Evolutionary conservation across 2,329 filamentous ascomycete species (phyloP).

Genomic region (Alternaria ethzedia): DNA sequence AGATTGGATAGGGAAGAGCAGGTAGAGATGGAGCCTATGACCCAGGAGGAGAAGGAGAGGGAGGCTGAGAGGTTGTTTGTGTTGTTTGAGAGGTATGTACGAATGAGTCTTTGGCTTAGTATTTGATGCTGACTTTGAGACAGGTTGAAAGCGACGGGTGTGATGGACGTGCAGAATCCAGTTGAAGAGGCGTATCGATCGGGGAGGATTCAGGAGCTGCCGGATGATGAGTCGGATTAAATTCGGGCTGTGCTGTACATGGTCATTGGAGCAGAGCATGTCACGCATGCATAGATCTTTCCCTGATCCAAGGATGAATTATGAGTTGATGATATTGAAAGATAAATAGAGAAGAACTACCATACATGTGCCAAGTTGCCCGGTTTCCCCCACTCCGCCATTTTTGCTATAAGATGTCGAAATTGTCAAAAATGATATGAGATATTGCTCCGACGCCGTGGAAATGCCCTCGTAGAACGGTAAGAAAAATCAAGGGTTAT

Average conservation of each 20-base stretch:
- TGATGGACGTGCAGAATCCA: conserved; percentile 80
- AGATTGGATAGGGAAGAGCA: conserved; percentile 71
- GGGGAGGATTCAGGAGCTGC: conserved; percentile 73
- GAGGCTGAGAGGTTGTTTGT: conserved; percentile 92
- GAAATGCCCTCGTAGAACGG: background rate
- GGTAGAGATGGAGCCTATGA: conserved; percentile 74
- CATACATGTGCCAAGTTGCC: background rate
- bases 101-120: too few species aligned
- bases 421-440: fast-evolving
- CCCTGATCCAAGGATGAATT: too few species aligned
- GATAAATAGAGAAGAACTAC: background rate
- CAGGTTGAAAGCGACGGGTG: conserved; percentile 71
- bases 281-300: too few species aligned
- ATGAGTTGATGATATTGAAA: background rate
- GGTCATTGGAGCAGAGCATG: too few species aligned
- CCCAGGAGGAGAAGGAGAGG: conserved; percentile 85
- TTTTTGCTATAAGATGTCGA: background rate
- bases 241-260: background rate
- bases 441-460: background rate
- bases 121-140: too few species aligned
- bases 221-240: conserved; percentile 54
- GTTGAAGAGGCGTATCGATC: conserved; percentile 72
- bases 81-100: conserved; percentile 82
- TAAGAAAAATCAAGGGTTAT: background rate
- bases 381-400: too few species aligned